Evolutionary conservation across 768 basidiomycete species (phyloP).

Genomic region (Mycena belliarum): DNA sequence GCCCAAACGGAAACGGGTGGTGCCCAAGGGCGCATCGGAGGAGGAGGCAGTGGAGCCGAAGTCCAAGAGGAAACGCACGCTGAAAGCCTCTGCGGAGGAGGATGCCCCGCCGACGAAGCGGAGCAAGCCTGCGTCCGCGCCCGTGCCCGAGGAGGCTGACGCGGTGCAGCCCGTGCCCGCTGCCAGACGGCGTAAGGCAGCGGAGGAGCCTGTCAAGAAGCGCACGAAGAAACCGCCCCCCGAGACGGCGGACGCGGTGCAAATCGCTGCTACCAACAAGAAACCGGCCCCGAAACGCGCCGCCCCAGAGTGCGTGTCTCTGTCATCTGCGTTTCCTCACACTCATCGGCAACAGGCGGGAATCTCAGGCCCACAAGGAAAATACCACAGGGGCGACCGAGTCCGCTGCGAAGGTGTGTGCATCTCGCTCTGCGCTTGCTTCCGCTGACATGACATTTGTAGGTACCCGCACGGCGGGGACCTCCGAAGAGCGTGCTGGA

Average conservation of each 20-base stretch:
- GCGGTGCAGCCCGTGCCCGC: not conserved
- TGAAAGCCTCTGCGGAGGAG: not conserved
- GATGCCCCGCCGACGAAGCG: not conserved
- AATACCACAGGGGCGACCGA: not conserved
- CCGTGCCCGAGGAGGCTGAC: not conserved
- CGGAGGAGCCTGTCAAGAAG: slow-evolving; percentile 10
- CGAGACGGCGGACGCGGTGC: not conserved
- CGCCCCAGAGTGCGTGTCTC: not conserved
- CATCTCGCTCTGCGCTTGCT: no score
- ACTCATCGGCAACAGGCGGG: not conserved
- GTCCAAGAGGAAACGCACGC: not conserved
- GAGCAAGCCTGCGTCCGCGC: not conserved
- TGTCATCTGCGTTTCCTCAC: not conserved
- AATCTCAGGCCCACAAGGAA: slow-evolving; percentile 10
- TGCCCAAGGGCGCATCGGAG: not conserved
- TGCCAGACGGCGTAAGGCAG: slow-evolving; percentile 7
- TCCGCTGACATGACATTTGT: no score
- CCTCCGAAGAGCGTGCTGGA: slow-evolving; percentile 19
- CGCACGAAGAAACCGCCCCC: slow-evolving; percentile 14
- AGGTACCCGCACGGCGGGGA: not conserved
- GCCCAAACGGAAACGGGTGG: no score
- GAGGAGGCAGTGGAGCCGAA: not conserved
- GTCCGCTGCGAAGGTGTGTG: not conserved
- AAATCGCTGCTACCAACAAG: not conserved
- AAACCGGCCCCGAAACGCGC: slow-evolving; percentile 7